Evolutionary conservation across 805 yeast genomes (phyloP), one percentile per base, ranked within the genome.

Genomic region (Wickerhamomyces bisporus): DNA sequence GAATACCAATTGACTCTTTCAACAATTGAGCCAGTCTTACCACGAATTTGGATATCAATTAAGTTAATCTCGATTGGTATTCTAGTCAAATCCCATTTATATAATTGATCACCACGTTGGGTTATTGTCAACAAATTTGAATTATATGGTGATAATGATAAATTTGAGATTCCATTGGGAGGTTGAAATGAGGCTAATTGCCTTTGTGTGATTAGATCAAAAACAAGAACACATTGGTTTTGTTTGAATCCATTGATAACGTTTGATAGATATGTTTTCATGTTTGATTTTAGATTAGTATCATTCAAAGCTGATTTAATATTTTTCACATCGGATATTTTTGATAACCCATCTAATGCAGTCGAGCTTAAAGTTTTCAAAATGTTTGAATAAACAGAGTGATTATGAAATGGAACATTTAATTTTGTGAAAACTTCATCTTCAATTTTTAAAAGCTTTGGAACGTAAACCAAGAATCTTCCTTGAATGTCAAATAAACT

Each of bases 111-210:
- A 3, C 89, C 88, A 36, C 84, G 65, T 17, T 55, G 49, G 10
- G 74, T 70, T 3, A 71, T 70, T 8, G 81, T 73, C 1, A 79
- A 70, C 35, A 81, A 53, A 23, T 72, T 71, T 28, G 74, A 50
- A 49, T 81, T 86, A 52, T 68, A 75, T 1, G 85, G 83, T 0
- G 83, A 79, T 6, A 81, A 50, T 2, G 82, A 75, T 2, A 82
- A 53, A 18, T 67, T 58, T 0, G 86, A 77, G 21, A 81, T 68
- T 0, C 86, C 86, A 16, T 73, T 77, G 0, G 82, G 77, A 0
- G 86, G 77, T 30, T 70, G 66, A 54, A 81, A 78, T 9, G 66
- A 47, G 18, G 65, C 61, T 16, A 68, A 41, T 3, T 64, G 60
- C 39, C 57, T 55, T 34, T 61, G 66, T 23, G 66, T 62, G 3